These are phyloP conservation scores for Aureobasidium sp. DNA, from an alignment of 2,329 filamentous ascomycete species.

Conservation along the genomic window DNA sequence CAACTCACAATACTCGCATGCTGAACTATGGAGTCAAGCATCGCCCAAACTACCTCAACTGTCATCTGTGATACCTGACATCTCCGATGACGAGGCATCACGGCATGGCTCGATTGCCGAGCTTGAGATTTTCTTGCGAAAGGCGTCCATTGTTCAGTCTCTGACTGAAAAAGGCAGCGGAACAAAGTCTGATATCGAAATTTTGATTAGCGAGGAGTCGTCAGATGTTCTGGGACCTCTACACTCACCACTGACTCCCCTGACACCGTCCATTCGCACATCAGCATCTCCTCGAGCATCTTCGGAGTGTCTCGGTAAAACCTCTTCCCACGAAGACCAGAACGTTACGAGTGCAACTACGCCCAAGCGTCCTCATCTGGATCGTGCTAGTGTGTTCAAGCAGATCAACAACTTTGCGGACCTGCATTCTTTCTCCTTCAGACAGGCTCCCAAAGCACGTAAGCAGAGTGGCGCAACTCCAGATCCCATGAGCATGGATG, in stretches of 20 bases:
- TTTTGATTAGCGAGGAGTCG: neutral
- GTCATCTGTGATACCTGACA: slow-evolving; percentile 2
- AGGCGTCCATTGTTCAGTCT: neutral
- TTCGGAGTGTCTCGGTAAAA: neutral
- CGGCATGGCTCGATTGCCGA: neutral
- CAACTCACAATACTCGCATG: neutral
- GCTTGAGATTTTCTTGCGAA: neutral
- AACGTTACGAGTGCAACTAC: neutral
- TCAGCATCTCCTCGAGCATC: slow-evolving; percentile 1
- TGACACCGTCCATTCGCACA: neutral
- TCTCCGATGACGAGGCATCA: neutral
- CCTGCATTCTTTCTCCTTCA: slow-evolving; percentile 1
- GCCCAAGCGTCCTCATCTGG: neutral
- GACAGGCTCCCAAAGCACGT: neutral
- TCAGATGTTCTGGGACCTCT: slow-evolving; percentile 7
- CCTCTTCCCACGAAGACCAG: neutral
- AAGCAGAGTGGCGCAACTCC: neutral
- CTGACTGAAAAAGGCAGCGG: neutral
- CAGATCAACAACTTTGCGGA: neutral
- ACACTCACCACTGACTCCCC: neutral
- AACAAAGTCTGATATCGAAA: neutral
- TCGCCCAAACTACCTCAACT: neutral
- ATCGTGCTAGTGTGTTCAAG: neutral
- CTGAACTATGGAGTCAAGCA: neutral
- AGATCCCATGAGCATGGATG: neutral